Base-by-base conservation (phyloP, 768 basidiomycete species). In the Tephrocybe sp. region DNA sequence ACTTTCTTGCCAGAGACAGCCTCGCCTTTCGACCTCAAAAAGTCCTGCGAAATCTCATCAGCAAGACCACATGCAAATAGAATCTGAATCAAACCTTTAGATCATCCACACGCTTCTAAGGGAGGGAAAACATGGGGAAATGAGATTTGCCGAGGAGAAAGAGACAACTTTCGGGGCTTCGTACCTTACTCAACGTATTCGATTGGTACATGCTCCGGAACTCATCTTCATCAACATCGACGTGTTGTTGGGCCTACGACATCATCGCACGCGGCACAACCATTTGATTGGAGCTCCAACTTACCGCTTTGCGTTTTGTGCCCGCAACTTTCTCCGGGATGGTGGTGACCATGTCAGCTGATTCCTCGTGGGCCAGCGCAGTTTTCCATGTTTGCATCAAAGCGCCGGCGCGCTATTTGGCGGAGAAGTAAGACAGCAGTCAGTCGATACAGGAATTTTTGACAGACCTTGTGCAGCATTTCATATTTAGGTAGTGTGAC, bases 401-500 rank as follows among this genome's bases (percentile, higher is more conserved):
- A 39, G 39, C n/a, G 42, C 89, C 90, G 1, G 84, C 84, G n/a
- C 83, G 77, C 86, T 89, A 59, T 32, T 32, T 33, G 16, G 51
- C 13, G 22, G 50, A 53, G 16, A 45, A 46, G 11, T 38, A 34
- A 46, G 32, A 52, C 43, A 47, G 45, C 38, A 49, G 46, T 54
- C 42, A 51, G 33, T 74, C 76, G 45, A 74, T 19, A 70, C 64
- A 72, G 75, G 47, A 51, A 43, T 20, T 51, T 32, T 30, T 36
- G 34, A 49, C 33, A 45, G 52, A 90, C 92, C 76, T 88, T 83
- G 61, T 92, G 87, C 49, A 98, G 92, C 64, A 79, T 76, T 51
- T 84, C 81, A 41, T 82, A 70, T 59, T 88, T 85, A 4, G 95
- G 95, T 52, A 78, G 64, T 0, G 95, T 93, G 58, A 85, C 69